Evolutionary conservation across 768 basidiomycete species (phyloP).

Genomic region (Scleroderma citrinum): DNA sequence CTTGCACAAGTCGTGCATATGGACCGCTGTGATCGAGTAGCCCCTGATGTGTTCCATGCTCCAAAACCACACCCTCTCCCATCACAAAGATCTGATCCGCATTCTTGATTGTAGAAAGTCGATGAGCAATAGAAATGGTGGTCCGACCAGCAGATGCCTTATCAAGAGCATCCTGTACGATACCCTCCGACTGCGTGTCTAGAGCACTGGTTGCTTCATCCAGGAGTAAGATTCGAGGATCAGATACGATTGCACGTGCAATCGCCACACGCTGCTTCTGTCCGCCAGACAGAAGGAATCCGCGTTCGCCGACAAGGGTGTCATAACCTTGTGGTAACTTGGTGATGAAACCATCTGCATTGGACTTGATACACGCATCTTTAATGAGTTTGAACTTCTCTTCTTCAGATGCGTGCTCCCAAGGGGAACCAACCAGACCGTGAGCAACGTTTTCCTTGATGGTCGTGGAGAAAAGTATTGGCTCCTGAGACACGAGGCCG

Average conservation of each 20-base stretch:
- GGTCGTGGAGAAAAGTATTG: constrained; percentile 78
- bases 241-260: constrained; percentile 84
- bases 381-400: constrained; percentile 77
- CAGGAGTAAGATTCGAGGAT: constrained; percentile 77
- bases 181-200: constrained; percentile 80
- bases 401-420: constrained; percentile 63
- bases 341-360: constrained; percentile 80
- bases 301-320: constrained; percentile 84
- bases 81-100: constrained; percentile 84
- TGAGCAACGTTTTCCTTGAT: constrained; percentile 80
- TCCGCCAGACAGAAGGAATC: constrained; percentile 78
- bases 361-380: constrained; percentile 83
- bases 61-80: constrained; percentile 80
- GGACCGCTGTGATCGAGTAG: constrained; percentile 57
- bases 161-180: constrained; percentile 88
- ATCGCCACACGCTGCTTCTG: constrained; percentile 89
- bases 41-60: constrained; percentile 72
- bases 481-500: constrained; percentile 86
- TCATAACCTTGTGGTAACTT: constrained; percentile 81
- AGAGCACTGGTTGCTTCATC: constrained; percentile 87
- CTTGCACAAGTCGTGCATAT: constrained; percentile 69
- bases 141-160: constrained; percentile 77
- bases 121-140: constrained; percentile 76
- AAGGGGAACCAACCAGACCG: constrained; percentile 70
- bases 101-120: constrained; percentile 80